Conservation (phyloP, 345 rosid species). For the Eucalyptus grandis region DNA sequence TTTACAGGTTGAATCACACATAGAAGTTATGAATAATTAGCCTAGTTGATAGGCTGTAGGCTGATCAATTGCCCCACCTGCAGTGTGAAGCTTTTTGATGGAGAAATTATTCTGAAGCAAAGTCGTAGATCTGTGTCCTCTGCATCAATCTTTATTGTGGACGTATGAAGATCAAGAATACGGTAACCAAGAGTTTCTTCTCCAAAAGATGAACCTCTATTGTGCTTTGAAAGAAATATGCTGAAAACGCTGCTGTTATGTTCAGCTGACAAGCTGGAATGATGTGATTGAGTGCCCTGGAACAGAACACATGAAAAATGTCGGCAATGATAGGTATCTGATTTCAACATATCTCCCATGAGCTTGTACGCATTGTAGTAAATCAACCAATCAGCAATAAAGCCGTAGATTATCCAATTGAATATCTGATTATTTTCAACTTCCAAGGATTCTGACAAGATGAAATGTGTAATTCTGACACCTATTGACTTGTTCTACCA, state of each 20-base stretch:
- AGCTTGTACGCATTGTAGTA: neutral
- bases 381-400: neutral
- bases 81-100: slow-evolving; percentile 58
- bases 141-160: slow-evolving; percentile 66
- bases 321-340: neutral
- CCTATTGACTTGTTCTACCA: neutral
- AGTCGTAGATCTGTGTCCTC: slow-evolving; percentile 73
- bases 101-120: slow-evolving; percentile 83
- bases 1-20: neutral
- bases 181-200: slow-evolving; percentile 43
- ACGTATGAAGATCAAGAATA: slow-evolving; percentile 54
- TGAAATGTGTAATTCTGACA: neutral
- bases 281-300: slow-evolving; percentile 51
- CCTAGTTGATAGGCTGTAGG: neutral
- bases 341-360: neutral
- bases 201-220: slow-evolving; percentile 37
- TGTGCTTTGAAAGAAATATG: slow-evolving; percentile 65
- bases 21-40: neutral
- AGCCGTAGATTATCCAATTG: neutral
- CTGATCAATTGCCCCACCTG: slow-evolving; percentile 34
- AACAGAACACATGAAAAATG: neutral
- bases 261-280: slow-evolving; percentile 45
- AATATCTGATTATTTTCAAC: neutral
- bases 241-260: slow-evolving; percentile 53
- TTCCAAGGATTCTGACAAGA: neutral